Evolutionary conservation across 345 rosid genomes (phyloP), one percentile per base, ranked within the genome.

Genomic region (Boechera stricta): DNA sequence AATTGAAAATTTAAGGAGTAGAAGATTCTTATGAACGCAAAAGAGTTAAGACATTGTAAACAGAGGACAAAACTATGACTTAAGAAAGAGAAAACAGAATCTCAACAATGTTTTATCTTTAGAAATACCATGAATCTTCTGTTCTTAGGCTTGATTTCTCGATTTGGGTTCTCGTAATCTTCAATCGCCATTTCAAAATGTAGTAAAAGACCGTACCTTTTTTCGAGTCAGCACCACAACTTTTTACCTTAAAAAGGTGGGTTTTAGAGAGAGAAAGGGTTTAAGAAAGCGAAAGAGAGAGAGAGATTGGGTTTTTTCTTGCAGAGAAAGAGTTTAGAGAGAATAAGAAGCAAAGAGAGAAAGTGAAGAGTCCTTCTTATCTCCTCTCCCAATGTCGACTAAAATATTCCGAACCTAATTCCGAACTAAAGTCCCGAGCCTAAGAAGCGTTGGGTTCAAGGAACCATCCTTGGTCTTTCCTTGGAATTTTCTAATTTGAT

Each of bases 111-210:
- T 52, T 1, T 21, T 21, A 21, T 21, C 29, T 28, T 18, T 10
- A 11, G 0, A 29, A 9, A 59, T 76, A 92, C 96, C 94, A 87
- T 86, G 81, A 85, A 77, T 86, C 86, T 80, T 41, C 90, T 80
- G 78, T 82, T 87, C 78, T 82, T 85, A 48, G 94, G 90, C 65
- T 83, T 88, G 86, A 87, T 79, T 85, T 86, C 89, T 62, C 86
- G 86, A 71, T 78, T 88, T 47, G 96, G 67, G 73, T 89, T 73
- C 51, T 90, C 90, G 45, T 90, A 87, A 73, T 86, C 83, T 44
- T 85, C 94, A 87, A 92, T 90, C 86, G 96, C 94, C 98, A 92
- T 91, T 84, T 84, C 82, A 24, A 21, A 77, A 65, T 71, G 77
- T 31, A 39, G 73, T 12, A 48, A 72, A 78, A 65, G 48, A 65